A percentile compares a stretch with the other conserved stretches of the same genome.
Evolutionary conservation across 768 basidiomycete genomes (phyloP).

Genomic region (Mycena polygramma): DNA sequence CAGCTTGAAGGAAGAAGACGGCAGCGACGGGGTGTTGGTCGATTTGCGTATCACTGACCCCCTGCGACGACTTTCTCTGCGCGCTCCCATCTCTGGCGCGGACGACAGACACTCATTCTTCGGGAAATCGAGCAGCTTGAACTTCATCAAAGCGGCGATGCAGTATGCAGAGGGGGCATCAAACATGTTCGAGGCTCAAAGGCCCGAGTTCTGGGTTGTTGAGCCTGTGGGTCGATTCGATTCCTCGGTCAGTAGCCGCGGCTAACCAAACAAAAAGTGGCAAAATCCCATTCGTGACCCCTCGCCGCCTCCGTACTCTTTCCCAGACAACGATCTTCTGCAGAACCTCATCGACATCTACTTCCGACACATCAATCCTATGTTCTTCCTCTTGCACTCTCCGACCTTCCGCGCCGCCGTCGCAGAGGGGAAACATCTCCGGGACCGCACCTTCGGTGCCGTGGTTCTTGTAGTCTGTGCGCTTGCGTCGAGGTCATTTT

Average conservation of each 20-base stretch:
- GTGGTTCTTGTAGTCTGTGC: conserved; percentile 78
- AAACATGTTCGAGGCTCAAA: conserved; percentile 22
- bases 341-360: conserved; percentile 54
- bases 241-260: not conserved
- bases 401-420: conserved; percentile 68
- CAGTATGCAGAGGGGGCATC: not conserved
- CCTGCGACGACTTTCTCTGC: conserved; percentile 6
- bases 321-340: conserved; percentile 62
- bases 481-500: conserved; percentile 50
- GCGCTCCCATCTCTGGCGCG: not conserved
- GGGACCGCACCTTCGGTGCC: conserved; percentile 64
- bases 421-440: conserved; percentile 59
- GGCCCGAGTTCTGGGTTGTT: conserved; percentile 37
- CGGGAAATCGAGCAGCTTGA: conserved; percentile 22
- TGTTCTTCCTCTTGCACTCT: conserved; percentile 74
- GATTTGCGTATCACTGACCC: conserved; percentile 17
- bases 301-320: conserved; percentile 53
- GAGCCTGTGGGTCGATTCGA: conserved; percentile 18
- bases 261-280: conserved; percentile 48
- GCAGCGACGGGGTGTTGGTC: conserved; percentile 22
- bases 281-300: conserved; percentile 36
- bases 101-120: conserved; percentile 17
- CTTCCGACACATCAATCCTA: conserved; percentile 65
- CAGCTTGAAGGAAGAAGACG: not conserved
- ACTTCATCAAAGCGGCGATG: conserved; percentile 27